A percentile compares a stretch with the other conserved stretches of the same genome.
Conservation (phyloP, 2,329 filamentous ascomycete genomes). For the Knoxdaviesia capensis region DNA sequence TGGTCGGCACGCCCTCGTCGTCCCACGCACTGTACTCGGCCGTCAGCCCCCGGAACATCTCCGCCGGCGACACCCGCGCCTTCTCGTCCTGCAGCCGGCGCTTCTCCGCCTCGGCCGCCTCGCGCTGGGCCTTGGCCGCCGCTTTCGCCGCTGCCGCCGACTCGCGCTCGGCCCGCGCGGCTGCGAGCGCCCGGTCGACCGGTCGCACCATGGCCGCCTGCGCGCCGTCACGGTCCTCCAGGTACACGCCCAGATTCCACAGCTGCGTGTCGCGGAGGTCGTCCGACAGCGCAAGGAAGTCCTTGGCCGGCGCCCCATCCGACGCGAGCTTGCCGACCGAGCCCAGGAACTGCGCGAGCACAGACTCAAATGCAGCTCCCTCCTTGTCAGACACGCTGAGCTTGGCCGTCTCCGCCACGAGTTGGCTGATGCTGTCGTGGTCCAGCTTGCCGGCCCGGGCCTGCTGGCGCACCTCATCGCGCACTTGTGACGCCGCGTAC, state of each 20-base stretch:
- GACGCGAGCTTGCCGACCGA: conserved; percentile 31
- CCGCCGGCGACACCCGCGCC: conserved; percentile 31
- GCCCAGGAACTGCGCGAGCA: conserved; percentile 31
- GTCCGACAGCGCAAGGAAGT: conserved; percentile 60
- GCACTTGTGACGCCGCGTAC: conserved; percentile 12
- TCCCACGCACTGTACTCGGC: conserved; percentile 62
- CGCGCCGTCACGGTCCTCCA: conserved; percentile 57
- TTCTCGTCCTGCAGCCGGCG: conserved; percentile 20
- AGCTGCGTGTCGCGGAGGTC: conserved; percentile 62
- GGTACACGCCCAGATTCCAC: conserved; percentile 65
- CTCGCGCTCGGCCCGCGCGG: conserved; percentile 36
- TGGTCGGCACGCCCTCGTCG: conserved; percentile 58
- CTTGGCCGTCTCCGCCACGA: conserved; percentile 23
- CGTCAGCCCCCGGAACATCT: conserved; percentile 28
- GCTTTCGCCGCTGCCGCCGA: conserved; percentile 34
- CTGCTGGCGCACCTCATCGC: conserved; percentile 3
- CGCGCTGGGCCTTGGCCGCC: conserved; percentile 27
- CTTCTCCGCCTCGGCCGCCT: conserved; percentile 31
- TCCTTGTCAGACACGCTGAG: too few species aligned
- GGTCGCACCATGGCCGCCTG: conserved; percentile 56
- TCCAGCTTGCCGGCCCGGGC: conserved; percentile 17
- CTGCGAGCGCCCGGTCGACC: conserved; percentile 33
- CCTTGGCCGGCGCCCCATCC: conserved; percentile 29
- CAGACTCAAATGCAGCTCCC: background rate
- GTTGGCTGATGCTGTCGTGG: conserved; percentile 19